These are phyloP conservation scores for Corylus americana DNA, from an alignment of 306 rosid species.

Conservation along the genomic window DNA sequence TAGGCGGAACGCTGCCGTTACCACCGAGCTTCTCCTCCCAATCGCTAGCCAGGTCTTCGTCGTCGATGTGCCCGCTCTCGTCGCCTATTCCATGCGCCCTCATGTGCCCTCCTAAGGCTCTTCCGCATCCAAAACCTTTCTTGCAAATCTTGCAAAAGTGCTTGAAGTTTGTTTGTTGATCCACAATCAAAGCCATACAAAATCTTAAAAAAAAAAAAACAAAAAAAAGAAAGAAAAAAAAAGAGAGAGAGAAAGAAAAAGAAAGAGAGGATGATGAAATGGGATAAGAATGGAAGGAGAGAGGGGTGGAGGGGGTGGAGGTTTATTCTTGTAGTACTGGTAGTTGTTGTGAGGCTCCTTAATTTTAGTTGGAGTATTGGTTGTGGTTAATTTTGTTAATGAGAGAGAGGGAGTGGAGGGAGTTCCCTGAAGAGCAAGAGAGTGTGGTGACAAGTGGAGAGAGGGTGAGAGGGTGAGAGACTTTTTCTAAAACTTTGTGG, in stretches of 20 bases:
- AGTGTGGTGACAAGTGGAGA: slow-evolving; percentile 75
- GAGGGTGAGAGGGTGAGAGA: slow-evolving; percentile 46
- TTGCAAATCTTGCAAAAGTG: slow-evolving; percentile 91
- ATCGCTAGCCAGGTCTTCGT: slow-evolving; percentile 64
- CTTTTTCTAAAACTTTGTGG: slow-evolving; percentile 63
- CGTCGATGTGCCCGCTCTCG: slow-evolving; percentile 54
- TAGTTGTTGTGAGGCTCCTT: slow-evolving; percentile 56
- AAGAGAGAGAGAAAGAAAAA: not conserved
- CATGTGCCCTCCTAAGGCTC: slow-evolving; percentile 99
- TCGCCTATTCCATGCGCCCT: slow-evolving; percentile 92
- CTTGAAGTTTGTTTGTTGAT: slow-evolving; percentile 66
- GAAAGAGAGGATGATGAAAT: not conserved
- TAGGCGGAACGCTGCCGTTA: slow-evolving; percentile 40
- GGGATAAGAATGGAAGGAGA: slow-evolving; percentile 26
- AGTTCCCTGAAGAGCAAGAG: slow-evolving; percentile 25
- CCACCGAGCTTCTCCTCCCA: slow-evolving; percentile 67
- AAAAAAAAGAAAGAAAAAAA: not conserved
- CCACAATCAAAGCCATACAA: slow-evolving; percentile 73
- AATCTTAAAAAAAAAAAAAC: not conserved
- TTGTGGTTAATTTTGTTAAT: slow-evolving; percentile 47
- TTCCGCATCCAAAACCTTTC: slow-evolving; percentile 86
- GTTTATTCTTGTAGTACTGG: slow-evolving; percentile 60
- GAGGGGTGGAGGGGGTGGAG: slow-evolving; percentile 16
- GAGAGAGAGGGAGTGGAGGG: slow-evolving; percentile 41
- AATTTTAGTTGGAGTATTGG: slow-evolving; percentile 76